Conservation (phyloP, 2,329 filamentous ascomycete genomes). For the Colletotrichum scovillei region DNA sequence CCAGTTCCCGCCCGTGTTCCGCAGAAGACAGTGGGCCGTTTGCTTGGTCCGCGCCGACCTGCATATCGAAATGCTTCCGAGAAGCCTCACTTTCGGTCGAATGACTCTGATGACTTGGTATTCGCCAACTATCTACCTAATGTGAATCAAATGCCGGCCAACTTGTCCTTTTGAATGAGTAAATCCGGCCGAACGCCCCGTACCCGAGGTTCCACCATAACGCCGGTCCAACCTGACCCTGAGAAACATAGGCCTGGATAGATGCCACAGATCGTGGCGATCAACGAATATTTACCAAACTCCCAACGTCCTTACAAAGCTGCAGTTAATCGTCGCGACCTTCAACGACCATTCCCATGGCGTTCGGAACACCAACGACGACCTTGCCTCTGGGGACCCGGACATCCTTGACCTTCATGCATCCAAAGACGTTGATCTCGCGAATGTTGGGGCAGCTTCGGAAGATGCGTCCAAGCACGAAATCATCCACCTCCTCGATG, state of each 20-base stretch:
- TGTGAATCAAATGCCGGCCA: neutral
- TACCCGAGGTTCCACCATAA: neutral
- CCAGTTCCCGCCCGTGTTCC: neutral
- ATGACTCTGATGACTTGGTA: neutral
- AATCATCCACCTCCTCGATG: constrained; percentile 74
- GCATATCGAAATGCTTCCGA: neutral
- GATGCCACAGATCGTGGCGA: neutral
- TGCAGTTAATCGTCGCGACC: constrained; percentile 43
- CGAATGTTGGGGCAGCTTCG: constrained; percentile 70
- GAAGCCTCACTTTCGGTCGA: neutral
- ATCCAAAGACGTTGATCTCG: constrained; percentile 72
- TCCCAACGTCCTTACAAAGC: too few species aligned
- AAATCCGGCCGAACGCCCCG: neutral
- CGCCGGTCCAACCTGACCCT: neutral
- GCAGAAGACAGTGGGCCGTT: neutral
- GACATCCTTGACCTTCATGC: constrained; percentile 69
- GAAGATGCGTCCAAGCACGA: constrained; percentile 73
- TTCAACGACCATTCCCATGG: constrained; percentile 69
- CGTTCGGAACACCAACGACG: constrained; percentile 69
- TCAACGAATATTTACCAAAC: neutral
- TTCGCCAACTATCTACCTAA: neutral
- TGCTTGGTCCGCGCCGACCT: neutral
- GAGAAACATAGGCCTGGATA: neutral
- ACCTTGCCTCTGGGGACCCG: constrained; percentile 66
- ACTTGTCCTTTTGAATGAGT: neutral